Evolutionary conservation across 805 yeast genomes (phyloP).

Genomic region (Danielia oregonensis): DNA sequence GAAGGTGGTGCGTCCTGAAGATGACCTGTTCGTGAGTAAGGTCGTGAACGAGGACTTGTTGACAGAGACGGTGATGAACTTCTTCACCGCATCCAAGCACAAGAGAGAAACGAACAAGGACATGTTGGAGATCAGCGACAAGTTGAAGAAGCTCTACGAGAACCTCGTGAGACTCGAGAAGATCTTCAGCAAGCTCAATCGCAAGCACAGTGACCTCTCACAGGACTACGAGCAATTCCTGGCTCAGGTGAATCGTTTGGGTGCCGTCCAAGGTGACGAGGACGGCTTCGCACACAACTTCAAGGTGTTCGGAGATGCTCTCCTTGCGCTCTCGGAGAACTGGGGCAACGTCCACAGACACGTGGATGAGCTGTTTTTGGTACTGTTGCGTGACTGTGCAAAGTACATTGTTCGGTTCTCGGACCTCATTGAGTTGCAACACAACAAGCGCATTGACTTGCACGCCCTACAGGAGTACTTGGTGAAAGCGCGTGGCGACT

Average conservation of each 20-base stretch:
- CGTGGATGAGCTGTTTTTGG: slow-evolving; percentile 77
- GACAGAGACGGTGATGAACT: slow-evolving; percentile 90
- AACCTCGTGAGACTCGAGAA: slow-evolving; percentile 76
- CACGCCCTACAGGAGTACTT: slow-evolving; percentile 83
- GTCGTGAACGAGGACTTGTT: slow-evolving; percentile 67
- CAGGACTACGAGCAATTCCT: slow-evolving; percentile 71
- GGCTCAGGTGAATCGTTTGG: slow-evolving; percentile 63
- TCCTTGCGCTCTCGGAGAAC: slow-evolving; percentile 36
- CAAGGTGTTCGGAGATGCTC: slow-evolving; percentile 33
- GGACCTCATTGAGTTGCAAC: slow-evolving; percentile 74
- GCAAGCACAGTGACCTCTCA: slow-evolving; percentile 68
- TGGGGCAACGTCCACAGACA: slow-evolving; percentile 41
- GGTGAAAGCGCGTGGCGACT: slow-evolving; percentile 65
- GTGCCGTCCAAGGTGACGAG: slow-evolving; percentile 43
- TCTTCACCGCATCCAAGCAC: slow-evolving; percentile 68
- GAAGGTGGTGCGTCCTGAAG: slow-evolving; percentile 27
- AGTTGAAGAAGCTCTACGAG: slow-evolving; percentile 79
- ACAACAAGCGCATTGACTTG: slow-evolving; percentile 85
- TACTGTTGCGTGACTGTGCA: slow-evolving; percentile 81
- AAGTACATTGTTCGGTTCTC: slow-evolving; percentile 51
- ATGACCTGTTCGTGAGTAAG: slow-evolving; percentile 26
- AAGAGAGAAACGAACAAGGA: slow-evolving; percentile 74
- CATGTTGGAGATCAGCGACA: slow-evolving; percentile 61
- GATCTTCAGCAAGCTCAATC: slow-evolving; percentile 67
- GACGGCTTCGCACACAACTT: slow-evolving; percentile 30